Percentiles rank a stretch among this genome's conserved stretches.
Conservation (phyloP, 306 rosid genomes). For the Heteromeles arbutifolia region DNA sequence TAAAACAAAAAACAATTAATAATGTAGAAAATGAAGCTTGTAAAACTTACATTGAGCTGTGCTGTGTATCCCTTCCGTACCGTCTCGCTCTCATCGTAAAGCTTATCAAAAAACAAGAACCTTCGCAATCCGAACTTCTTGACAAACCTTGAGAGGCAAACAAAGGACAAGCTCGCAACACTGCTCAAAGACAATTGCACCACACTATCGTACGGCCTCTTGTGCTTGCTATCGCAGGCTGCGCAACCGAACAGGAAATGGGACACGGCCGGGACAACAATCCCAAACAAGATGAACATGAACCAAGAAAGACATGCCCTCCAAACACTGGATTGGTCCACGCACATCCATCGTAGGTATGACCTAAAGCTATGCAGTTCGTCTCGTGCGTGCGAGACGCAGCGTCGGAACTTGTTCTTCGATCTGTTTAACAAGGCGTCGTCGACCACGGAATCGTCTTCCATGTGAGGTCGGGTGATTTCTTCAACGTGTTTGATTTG, state of each 20-base stretch:
- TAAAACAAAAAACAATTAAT: not conserved
- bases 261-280: conserved; percentile 53
- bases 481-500: too few relatives aligned
- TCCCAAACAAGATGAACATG: conserved; percentile 47
- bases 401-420: conserved; percentile 28
- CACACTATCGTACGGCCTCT: conserved; percentile 56
- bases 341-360: conserved; percentile 86
- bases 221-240: conserved; percentile 55
- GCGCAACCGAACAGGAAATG: conserved; percentile 63
- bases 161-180: conserved; percentile 58
- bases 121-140: conserved; percentile 52
- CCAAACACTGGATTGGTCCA: conserved; percentile 64
- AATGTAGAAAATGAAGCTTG: not conserved
- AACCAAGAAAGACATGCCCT: conserved; percentile 63
- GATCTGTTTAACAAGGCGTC: conserved; percentile 24
- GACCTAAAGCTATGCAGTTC: conserved; percentile 69
- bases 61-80: conserved; percentile 58
- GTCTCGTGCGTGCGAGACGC: conserved; percentile 48
- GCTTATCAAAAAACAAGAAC: conserved; percentile 79
- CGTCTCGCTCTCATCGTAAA: conserved; percentile 71
- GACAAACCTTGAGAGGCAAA: conserved; percentile 60
- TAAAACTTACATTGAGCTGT: conserved; percentile 56
- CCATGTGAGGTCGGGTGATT: conserved; percentile 21
- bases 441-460: not conserved
- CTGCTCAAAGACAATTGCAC: conserved; percentile 70